Base-by-base conservation (phyloP, 2,329 filamentous ascomycete genomes). In the Esteya vermicola region DNA sequence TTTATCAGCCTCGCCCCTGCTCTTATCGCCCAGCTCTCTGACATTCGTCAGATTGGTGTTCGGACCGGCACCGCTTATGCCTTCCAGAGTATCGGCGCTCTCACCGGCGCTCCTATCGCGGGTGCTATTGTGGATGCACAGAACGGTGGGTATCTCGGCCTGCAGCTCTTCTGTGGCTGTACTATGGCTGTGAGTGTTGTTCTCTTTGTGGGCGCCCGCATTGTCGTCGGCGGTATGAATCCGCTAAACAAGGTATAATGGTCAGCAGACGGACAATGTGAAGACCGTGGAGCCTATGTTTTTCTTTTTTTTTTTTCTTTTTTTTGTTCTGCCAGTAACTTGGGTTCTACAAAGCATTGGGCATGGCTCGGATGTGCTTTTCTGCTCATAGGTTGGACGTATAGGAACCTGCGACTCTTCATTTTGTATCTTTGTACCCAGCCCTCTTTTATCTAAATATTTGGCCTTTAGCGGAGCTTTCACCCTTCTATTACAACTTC, bases 1-100 rank as follows among this genome's bases (percentile, higher is more conserved):
- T 78, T 74, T 48, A 69, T 81, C 36, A 69, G 69, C 2, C 57
- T 83, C 14, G 58, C 64, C 1, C 70, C 75, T 0, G 62, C 71
- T 0, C 57, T 75, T 8, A 57, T 81, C 7, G 72, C 71, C 1
- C 72, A 79, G 48, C 72, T 80, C 43, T 70, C 67, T 1, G 70
- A 75, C 36, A 64, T 77, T 40, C 60, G 66, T 3, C 64, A 76
- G 50, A 70, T 80, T 13, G 77, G 76, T 2, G 60, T 73, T 1
- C 61, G 76, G 9, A 71, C 62, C 1, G 77, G 77, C 1, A 65
- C 67, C 0, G 60, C 70, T 37, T 78, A 76, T 50, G 66, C 67
- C 7, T 58, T 72, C 20, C 60, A 72, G 32, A 63, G 66, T n/a
- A 57, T 80, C 33, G 72, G 67, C 2, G 71, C 69, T 3, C 55